Conservation (phyloP, 441 rosid genomes). For the California macrophylla region DNA sequence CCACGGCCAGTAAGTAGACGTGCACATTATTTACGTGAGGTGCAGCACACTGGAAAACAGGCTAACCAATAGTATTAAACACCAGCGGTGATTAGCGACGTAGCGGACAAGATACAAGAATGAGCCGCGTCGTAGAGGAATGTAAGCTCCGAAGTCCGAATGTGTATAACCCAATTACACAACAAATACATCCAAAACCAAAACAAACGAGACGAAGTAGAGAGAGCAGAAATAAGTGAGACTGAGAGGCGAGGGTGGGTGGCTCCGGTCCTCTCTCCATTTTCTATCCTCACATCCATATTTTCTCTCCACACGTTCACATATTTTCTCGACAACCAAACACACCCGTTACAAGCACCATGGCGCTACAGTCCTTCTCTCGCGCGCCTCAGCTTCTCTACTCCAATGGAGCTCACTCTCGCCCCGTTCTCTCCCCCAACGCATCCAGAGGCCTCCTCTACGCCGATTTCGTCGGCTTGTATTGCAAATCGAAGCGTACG, state of each 20-base stretch:
- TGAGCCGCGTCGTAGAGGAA: not conserved
- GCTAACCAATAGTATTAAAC: not conserved
- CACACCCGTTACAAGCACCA: slow-evolving; percentile 18
- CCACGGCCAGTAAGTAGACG: not conserved
- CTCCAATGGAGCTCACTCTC: slow-evolving; percentile 29
- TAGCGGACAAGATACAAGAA: not conserved
- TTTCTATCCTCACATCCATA: slow-evolving; percentile 2
- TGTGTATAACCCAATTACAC: not conserved
- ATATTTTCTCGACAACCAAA: not conserved
- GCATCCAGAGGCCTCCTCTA: slow-evolving; percentile 25
- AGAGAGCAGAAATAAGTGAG: slow-evolving; percentile 4
- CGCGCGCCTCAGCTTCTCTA: slow-evolving; percentile 42
- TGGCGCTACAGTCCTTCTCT: slow-evolving; percentile 51
- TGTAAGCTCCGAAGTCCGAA: not conserved
- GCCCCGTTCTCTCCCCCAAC: slow-evolving; percentile 35
- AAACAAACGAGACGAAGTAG: slow-evolving; percentile 1
- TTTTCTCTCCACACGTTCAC: not conserved
- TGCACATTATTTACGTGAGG: not conserved
- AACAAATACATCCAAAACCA: not conserved
- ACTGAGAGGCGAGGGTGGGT: slow-evolving; percentile 8
- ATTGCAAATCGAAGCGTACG: slow-evolving; percentile 40
- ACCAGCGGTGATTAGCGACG: not conserved
- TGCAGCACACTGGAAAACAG: not conserved
- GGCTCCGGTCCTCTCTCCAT: slow-evolving; percentile 7
- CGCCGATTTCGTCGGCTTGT: slow-evolving; percentile 67